Percentiles rank a stretch among this genome's conserved stretches.
Conservation (phyloP, 257 asterid species). For the Dorcoceras hygrometricum region DNA sequence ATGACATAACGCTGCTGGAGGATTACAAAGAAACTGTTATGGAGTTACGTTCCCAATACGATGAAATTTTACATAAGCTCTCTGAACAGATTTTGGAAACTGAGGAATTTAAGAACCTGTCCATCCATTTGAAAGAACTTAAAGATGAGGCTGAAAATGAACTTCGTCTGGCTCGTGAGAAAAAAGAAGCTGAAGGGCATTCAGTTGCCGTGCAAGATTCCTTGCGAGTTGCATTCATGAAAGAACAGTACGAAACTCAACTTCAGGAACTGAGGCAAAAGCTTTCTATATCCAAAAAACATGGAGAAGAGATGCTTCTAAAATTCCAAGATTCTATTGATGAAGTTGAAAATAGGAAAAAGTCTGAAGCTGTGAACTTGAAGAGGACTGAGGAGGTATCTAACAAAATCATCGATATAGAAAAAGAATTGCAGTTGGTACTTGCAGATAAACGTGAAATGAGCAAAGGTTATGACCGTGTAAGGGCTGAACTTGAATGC, state of each 20-base stretch:
- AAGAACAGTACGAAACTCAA: slow-evolving; percentile 83
- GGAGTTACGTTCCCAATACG: slow-evolving; percentile 42
- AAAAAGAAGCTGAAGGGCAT: slow-evolving; percentile 60
- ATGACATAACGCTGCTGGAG: slow-evolving; percentile 33
- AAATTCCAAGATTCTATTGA: slow-evolving; percentile 86
- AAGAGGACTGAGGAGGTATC: slow-evolving; percentile 79
- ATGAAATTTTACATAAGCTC: slow-evolving; percentile 59
- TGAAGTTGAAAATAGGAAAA: slow-evolving; percentile 80
- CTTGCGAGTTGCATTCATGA: slow-evolving; percentile 81
- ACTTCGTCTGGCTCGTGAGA: slow-evolving; percentile 46
- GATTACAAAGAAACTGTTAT: slow-evolving; percentile 41
- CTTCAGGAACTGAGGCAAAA: slow-evolving; percentile 80
- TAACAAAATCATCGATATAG: slow-evolving; percentile 58
- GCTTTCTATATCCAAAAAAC: slow-evolving; percentile 69
- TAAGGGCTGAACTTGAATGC: slow-evolving; percentile 86
- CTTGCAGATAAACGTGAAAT: slow-evolving; percentile 77
- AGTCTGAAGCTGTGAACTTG: slow-evolving; percentile 70
- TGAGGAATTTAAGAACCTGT: slow-evolving; percentile 72
- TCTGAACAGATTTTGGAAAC: slow-evolving; percentile 67
- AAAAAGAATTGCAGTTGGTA: slow-evolving; percentile 53
- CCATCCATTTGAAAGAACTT: slow-evolving; percentile 76
- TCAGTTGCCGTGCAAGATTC: slow-evolving; percentile 66
- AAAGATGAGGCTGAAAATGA: slow-evolving; percentile 87
- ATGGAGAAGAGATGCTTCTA: slow-evolving; percentile 93
- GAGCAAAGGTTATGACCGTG: slow-evolving; percentile 57